Evolutionary conservation across 208 protist genomes (phyloP), one percentile per base, ranked within the genome.

Genomic region (Ichthyophonus hoferi): DNA sequence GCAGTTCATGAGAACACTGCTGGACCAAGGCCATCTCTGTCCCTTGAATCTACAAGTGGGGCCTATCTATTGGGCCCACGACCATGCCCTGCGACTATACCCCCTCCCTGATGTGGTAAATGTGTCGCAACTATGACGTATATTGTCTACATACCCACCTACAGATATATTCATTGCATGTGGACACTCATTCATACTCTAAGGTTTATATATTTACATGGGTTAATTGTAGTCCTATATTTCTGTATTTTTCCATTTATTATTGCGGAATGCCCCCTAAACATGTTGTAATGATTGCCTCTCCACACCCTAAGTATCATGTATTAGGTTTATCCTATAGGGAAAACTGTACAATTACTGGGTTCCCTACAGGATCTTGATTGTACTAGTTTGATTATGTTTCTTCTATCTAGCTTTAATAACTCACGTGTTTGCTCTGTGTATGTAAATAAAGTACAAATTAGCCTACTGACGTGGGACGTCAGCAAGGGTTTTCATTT

Each of bases 1-100:
- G n/a, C n/a, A n/a, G n/a, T n/a, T n/a, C n/a, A n/a, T n/a, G n/a
- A n/a, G 50, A 7, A 90, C 88, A 1, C 12, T 90, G 81, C 1
- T 90, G 24, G 88, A 90, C 34, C 88, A 90, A 37, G 38, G 41
- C 7, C 82, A 86, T 42, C 50, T 90, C 7, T 87, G 42, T 35
- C 88, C 88, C 1, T 85, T 90, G 2, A 38, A 77, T 41, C 79
- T 87, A 1, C 79, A 87, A 31, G 79, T 43, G 1, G 41, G 58
- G 7, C 88, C 88, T n/a, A 12, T 86, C 38, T 87, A 83, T 37
- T 90, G 88, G 88, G 43, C 12, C 2, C 42, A 81, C 38, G 88
- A 77, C 33, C 81, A 87, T 37, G 79, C 43, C 1, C 79, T 88
- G 3, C 2, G 38, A 1, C 2, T 83, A 34, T 88, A 87, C 84